Evolutionary conservation across 2,329 filamentous ascomycete species (phyloP).

Genomic region (Cercospora citrullina): DNA sequence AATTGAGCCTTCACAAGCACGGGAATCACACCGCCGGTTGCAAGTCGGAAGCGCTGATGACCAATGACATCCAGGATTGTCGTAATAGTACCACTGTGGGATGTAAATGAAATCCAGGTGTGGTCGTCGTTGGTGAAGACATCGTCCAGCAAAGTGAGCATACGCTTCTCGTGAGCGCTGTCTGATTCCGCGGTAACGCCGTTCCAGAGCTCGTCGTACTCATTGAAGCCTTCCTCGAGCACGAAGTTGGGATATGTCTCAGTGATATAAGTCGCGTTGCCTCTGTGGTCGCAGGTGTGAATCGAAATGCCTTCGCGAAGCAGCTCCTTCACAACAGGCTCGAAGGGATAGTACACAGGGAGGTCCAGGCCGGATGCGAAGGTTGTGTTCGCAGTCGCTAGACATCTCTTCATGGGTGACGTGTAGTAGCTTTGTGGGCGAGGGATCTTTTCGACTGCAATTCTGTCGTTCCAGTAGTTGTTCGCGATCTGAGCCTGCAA

Average conservation of each 20-base stretch:
- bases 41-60: slow-evolving; percentile 62
- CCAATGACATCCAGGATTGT: slow-evolving; percentile 57
- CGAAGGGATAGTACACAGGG: slow-evolving; percentile 55
- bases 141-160: slow-evolving; percentile 56
- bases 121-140: slow-evolving; percentile 56
- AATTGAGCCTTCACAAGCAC: slow-evolving; percentile 63
- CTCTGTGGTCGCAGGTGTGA: slow-evolving; percentile 67
- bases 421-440: slow-evolving; percentile 66
- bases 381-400: slow-evolving; percentile 63
- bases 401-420: slow-evolving; percentile 63
- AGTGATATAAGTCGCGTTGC: slow-evolving; percentile 56
- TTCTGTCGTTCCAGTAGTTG: slow-evolving; percentile 59
- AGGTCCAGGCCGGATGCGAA: slow-evolving; percentile 56
- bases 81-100: slow-evolving; percentile 60
- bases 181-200: slow-evolving; percentile 53
- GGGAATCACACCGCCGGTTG: slow-evolving; percentile 68
- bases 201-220: slow-evolving; percentile 58
- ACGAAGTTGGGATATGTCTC: slow-evolving; percentile 54
- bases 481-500: slow-evolving; percentile 61
- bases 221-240: slow-evolving; percentile 62
- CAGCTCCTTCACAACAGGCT: slow-evolving; percentile 63
- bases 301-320: slow-evolving; percentile 66
- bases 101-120: slow-evolving; percentile 61
- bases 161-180: slow-evolving; percentile 54
- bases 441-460: slow-evolving; percentile 57